Base-by-base conservation (phyloP, 2,329 filamentous ascomycete species). In the Trichocomaceae sp. region DNA sequence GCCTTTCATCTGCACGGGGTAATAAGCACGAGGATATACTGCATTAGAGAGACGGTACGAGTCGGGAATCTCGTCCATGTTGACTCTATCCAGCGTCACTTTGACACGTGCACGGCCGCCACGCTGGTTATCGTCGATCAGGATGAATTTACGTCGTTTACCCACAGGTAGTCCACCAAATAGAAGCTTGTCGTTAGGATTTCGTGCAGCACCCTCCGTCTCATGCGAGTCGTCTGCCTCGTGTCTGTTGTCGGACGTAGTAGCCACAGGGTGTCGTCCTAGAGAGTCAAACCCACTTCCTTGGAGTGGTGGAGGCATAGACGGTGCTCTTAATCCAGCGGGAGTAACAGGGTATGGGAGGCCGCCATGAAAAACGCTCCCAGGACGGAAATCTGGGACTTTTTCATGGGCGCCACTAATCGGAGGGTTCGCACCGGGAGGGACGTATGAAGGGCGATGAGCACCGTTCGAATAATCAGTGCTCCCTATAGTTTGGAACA, bases 11-110 rank as follows among this genome's bases (percentile, higher is more conserved):
- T 96, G 90, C 44, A 90, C 84, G 1, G 91, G 89, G 68, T 93
- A 96, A 74, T 92, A 97, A 55, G 88, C 91, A 47, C 90, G 86
- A 8, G 91, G 92, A 65, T 86, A 97, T 2, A 97, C 91, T 9
- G 88, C 90, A 64, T 92, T 92, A 54, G 83, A 84, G 73, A 90
- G 90, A 61, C 92, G 88, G 75, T 96, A 96, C 15, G 89, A 93
- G 70, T 97, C 92, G 1, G 92, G 92, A 66, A 97, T 95, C 72
- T 97, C 92, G 65, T 91, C 87, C 76, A 93, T 95, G 69, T 96
- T 87, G 63, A 96, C 90, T 45, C 86, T 85, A 66, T 96, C 90
- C n/a, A 99, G 83, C 59, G 88, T 93, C 50, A 96, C 91, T 58
- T 91, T 87, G 46, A 97, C 91, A 15, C 92, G 85, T 1, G 96